A percentile compares a stretch with the other conserved stretches of the same genome.
These are phyloP conservation scores for Vicia villosa DNA, from an alignment of 306 rosid species.

Conservation along the genomic window DNA sequence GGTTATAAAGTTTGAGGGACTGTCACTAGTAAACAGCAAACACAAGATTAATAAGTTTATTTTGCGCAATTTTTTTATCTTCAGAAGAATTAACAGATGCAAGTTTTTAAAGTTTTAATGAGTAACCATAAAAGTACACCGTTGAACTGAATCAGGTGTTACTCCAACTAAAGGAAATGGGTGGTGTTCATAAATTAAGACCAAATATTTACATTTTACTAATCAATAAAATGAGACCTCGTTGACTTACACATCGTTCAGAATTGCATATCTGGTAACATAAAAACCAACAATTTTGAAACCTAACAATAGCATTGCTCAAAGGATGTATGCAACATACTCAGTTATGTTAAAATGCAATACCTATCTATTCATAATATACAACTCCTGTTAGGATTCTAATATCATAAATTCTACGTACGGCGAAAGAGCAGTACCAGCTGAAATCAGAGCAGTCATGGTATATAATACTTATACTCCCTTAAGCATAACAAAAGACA, in stretches of 20 bases:
- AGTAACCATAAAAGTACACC: conserved; percentile 9
- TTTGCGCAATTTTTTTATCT: conserved; percentile 1
- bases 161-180: conserved; percentile 15
- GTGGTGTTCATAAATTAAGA: neutral
- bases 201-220: neutral
- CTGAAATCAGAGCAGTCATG: conserved; percentile 15
- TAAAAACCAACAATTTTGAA: conserved; percentile 12
- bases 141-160: neutral
- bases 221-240: conserved; percentile 7
- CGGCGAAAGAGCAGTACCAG: conserved; percentile 2
- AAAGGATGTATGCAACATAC: conserved; percentile 2
- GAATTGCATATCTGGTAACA: conserved; percentile 15
- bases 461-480: conserved; percentile 7
- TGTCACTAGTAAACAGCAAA: conserved; percentile 5
- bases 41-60: conserved; percentile 16
- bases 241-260: neutral
- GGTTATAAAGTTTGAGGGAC: conserved; percentile 12
- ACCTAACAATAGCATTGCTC: conserved; percentile 14
- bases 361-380: neutral
- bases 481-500: conserved; percentile 21
- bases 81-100: conserved; percentile 14
- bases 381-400: conserved; percentile 15
- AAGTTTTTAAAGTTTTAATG: neutral
- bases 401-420: conserved; percentile 24
- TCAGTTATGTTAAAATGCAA: conserved; percentile 2